Evolutionary conservation across 179 eudicot genomes (phyloP).

Genomic region (Beta macrorhiza): DNA sequence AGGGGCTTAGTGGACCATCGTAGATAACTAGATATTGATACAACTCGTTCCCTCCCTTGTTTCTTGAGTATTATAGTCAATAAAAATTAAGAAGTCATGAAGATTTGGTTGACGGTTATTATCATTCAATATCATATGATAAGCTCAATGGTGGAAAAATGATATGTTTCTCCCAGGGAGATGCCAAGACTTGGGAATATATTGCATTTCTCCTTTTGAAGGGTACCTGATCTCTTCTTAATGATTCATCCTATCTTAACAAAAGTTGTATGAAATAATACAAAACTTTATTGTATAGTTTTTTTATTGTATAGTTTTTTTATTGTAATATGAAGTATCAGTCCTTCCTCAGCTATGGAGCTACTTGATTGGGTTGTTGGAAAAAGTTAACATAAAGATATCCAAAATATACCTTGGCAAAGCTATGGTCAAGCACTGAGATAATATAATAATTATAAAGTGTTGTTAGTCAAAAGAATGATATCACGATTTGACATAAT

Average conservation of each 20-base stretch:
- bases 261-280: slow-evolving; percentile 5
- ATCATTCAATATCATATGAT: not conserved
- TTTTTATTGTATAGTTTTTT: not conserved
- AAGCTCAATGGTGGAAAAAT: not conserved
- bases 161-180: not conserved
- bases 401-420: slow-evolving; percentile 10
- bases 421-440: slow-evolving; percentile 20
- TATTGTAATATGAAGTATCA: not conserved
- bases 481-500: slow-evolving; percentile 16
- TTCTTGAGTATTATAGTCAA: not conserved
- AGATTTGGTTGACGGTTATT: not conserved
- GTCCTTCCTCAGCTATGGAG: not conserved
- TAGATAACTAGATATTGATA: not conserved
- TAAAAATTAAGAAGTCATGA: slow-evolving; percentile 8
- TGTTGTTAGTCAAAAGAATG: slow-evolving; percentile 26
- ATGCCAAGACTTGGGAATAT: not conserved
- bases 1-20: too few relatives aligned
- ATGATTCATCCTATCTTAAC: not conserved
- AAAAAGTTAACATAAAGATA: slow-evolving; percentile 12
- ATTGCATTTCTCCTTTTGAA: not conserved
- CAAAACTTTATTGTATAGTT: slow-evolving; percentile 1
- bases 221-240: not conserved
- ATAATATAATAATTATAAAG: slow-evolving; percentile 5
- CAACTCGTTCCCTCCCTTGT: not conserved
- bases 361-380: slow-evolving; percentile 12